Base-by-base conservation (phyloP, 176 grass and related monocot species). In the Bromus sterilis region DNA sequence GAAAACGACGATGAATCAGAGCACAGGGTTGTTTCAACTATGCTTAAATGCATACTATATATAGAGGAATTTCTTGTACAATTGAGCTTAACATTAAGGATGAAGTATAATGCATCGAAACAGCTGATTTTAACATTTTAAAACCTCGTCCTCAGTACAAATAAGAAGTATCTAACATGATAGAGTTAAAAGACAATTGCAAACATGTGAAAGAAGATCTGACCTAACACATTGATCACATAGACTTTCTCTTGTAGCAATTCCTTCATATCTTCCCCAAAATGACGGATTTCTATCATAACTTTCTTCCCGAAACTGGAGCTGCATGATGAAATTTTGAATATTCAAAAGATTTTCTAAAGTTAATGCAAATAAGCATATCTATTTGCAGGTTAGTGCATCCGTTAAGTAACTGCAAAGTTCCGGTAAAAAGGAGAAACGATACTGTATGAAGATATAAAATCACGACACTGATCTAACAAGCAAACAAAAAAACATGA, bases 181-280 rank as follows among this genome's bases (percentile, higher is more conserved):
- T 5, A 59, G 43, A 63, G 32, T 75, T 71, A 13, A 23, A 53
- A 25, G n/a, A n/a, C 29, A 71, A 77, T 39, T 82, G 35, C 76
- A 76, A 59, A 73, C 5, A 46, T 35, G 10, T 3, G 24, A 74
- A 42, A 78, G 43, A 74, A 80, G 31, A 43, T 59, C 75, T 76
- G 55, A 95, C 96, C 96, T 91, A 90, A 73, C 36, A 99, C 96
- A 85, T 90, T 90, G 31, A 93, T 51, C 37, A 99, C 85, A 86
- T 78, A 99, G 64, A 91, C 89, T 78, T 83, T 88, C 46, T 99
- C 96, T 68, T 78, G 66, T 36, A 99, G 84, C 75, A 99, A 89
- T 41, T 82, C 78, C 90, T 99, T 93, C 85, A 95, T 82, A 87
- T 99, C 96, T 84, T 86, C 78, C 75, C 91, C 83, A 80, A 99